Conservation (phyloP, 331 rosid genomes). For the Malus hybrid region DNA sequence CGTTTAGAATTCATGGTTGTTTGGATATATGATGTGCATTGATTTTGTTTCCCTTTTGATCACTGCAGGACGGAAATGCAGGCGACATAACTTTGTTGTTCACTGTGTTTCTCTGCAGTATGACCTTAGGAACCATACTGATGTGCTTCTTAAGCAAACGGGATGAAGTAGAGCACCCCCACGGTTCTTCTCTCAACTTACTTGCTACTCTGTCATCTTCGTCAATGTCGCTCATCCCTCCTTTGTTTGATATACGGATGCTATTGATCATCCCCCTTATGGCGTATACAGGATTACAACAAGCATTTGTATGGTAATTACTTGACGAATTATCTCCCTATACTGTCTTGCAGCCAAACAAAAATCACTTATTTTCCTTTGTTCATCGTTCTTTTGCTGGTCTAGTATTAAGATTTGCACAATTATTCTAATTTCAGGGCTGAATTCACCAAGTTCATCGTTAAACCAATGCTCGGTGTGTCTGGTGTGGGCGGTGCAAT, state of each 20-base stretch:
- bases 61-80: slow-evolving; percentile 59
- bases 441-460: slow-evolving; percentile 67
- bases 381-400: slow-evolving; percentile 1
- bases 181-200: slow-evolving; percentile 10
- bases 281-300: slow-evolving; percentile 88
- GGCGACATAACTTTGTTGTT: slow-evolving; percentile 58
- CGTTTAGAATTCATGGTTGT: neutral
- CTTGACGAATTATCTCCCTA: slow-evolving; percentile 9
- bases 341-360: slow-evolving; percentile 11
- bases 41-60: slow-evolving; percentile 17
- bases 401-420: neutral
- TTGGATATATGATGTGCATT: neutral
- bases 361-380: slow-evolving; percentile 6
- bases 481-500: slow-evolving; percentile 91
- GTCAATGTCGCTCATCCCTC: slow-evolving; percentile 42
- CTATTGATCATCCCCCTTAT: slow-evolving; percentile 76
- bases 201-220: slow-evolving; percentile 40
- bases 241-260: slow-evolving; percentile 58
- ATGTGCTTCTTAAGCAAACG: slow-evolving; percentile 64
- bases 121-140: slow-evolving; percentile 63
- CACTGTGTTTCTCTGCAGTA: slow-evolving; percentile 61
- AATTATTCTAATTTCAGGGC: slow-evolving; percentile 46
- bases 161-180: slow-evolving; percentile 25
- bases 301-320: slow-evolving; percentile 87
- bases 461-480: slow-evolving; percentile 65